Evolutionary conservation across 768 basidiomycete genomes (phyloP), one percentile per base, ranked within the genome.

Genomic region (Tricholoma terreum): DNA sequence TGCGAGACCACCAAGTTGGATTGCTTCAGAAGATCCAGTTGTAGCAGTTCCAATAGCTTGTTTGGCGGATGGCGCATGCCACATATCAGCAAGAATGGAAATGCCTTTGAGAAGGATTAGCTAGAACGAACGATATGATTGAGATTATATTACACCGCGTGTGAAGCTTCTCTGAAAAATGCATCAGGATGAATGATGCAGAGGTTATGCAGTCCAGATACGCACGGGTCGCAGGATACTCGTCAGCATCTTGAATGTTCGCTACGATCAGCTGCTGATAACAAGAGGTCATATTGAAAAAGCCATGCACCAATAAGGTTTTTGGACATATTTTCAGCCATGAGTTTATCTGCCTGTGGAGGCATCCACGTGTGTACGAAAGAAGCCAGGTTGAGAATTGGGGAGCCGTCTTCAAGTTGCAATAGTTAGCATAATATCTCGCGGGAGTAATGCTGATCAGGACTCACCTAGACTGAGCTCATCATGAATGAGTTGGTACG

Each of bases 1-100:
- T 4, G 88, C 87, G 9, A 90, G 75, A 12, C 87, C 87, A n/a
- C 86, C 87, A 4, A 90, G 82, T 69, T 85, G 84, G 54, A 85
- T 83, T 2, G 86, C 88, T 71, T 90, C 88, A 4, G 82, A 85
- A 0, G 83, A 84, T 3, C 87, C 87, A 1, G 86, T 87, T 6
- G 87, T 89, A 0, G 86, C 85, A 0, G 86, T 86, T 5, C 88
- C 88, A 56, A 89, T 78, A 3, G 85, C 86, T 53, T 81, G 68
- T 77, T 87, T 75, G 5, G 76, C 67, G 21, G 80, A 81, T 3
- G 85, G 85, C 1, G 84, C 86, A 60, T 89, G 82, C 87, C 87
- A 89, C 53, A 89, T 63, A 60, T 84, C 76, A 17, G 87, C 85
- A 12, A 83, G 63, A 50, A 82, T 79, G 9, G 79, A 80, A 50